These are phyloP conservation scores for Yamadazyma aaseri DNA, from an alignment of 1,139 yeast genomes.

Conservation along the genomic window DNA sequence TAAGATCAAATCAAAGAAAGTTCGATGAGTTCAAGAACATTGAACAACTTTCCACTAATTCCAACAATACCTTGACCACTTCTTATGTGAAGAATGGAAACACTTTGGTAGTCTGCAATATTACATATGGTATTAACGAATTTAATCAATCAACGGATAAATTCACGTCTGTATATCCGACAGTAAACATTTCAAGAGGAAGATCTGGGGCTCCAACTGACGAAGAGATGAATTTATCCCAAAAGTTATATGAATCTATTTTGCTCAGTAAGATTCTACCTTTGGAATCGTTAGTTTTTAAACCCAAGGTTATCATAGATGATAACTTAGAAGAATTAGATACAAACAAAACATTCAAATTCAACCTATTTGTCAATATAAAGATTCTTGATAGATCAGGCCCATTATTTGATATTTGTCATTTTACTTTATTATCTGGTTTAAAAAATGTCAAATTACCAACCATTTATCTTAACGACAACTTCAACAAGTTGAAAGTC, in stretches of 20 bases:
- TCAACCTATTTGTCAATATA: constrained; percentile 67
- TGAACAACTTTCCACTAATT: constrained; percentile 27
- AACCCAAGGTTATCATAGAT: constrained; percentile 51
- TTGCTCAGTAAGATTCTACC: constrained; percentile 55
- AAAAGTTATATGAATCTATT: constrained; percentile 59
- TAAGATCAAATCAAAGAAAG: constrained; percentile 70
- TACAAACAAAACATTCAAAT: constrained; percentile 48
- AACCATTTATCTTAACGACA: constrained; percentile 48
- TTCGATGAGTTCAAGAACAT: constrained; percentile 72
- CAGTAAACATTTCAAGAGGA: constrained; percentile 79
- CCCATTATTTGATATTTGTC: constrained; percentile 76
- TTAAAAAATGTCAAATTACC: constrained; percentile 64
- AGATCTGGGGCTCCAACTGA: constrained; percentile 78
- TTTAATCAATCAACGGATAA: constrained; percentile 21
- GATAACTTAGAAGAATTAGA: constrained; percentile 10
- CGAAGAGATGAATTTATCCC: constrained; percentile 84
- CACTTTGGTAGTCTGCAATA: constrained; percentile 73
- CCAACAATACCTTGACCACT: constrained; percentile 51
- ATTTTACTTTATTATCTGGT: constrained; percentile 68
- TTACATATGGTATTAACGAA: constrained; percentile 70
- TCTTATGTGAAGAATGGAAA: constrained; percentile 73
- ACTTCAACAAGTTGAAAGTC: constrained; percentile 28
- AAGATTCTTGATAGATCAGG: constrained; percentile 81
- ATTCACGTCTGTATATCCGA: constrained; percentile 64
- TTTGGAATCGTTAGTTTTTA: constrained; percentile 20